Evolutionary conservation across 2,329 filamentous ascomycete species (phyloP).

Genomic region (Ascochyta lentis): DNA sequence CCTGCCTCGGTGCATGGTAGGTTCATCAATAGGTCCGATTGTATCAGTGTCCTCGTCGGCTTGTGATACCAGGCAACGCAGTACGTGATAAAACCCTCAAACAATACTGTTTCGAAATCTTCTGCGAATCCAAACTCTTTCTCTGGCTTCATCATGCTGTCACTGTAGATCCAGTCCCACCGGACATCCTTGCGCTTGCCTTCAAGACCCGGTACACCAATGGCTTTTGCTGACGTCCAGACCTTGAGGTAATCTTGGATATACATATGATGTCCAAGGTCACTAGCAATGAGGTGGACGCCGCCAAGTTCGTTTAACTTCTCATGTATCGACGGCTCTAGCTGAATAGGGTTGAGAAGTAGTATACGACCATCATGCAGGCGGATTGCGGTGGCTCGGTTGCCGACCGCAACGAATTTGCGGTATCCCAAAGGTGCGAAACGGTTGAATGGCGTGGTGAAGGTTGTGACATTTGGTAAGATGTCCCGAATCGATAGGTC

Average conservation of each 20-base stretch:
- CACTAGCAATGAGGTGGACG: conserved; percentile 20
- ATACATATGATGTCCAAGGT: conserved; percentile 24
- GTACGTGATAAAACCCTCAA: conserved; percentile 26
- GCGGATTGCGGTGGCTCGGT: conserved; percentile 24
- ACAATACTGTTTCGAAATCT: conserved; percentile 23
- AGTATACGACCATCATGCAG: conserved; percentile 15
- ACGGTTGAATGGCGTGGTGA: conserved; percentile 25
- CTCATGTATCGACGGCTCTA: conserved; percentile 12
- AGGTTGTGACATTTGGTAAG: conserved; percentile 17
- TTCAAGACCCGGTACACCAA: conserved; percentile 19
- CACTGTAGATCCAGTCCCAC: conserved; percentile 22
- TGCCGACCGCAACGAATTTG: conserved; percentile 27
- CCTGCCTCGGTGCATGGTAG: conserved; percentile 23
- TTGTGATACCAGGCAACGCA: conserved; percentile 26
- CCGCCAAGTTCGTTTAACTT: conserved; percentile 19
- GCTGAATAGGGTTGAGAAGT: conserved; percentile 20
- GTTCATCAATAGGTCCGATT: conserved; percentile 26
- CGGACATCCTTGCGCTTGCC: conserved; percentile 21
- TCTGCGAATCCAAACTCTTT: conserved; percentile 21
- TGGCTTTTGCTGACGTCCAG: conserved; percentile 21
- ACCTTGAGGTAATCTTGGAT: conserved; percentile 9
- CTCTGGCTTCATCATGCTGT: conserved; percentile 18
- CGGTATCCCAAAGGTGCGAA: conserved; percentile 25
- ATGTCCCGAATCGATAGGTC: conserved; percentile 14
- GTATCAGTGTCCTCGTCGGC: conserved; percentile 19